Conservation (phyloP, 2,329 filamentous ascomycete genomes). For the Lecanosticta acicola region DNA sequence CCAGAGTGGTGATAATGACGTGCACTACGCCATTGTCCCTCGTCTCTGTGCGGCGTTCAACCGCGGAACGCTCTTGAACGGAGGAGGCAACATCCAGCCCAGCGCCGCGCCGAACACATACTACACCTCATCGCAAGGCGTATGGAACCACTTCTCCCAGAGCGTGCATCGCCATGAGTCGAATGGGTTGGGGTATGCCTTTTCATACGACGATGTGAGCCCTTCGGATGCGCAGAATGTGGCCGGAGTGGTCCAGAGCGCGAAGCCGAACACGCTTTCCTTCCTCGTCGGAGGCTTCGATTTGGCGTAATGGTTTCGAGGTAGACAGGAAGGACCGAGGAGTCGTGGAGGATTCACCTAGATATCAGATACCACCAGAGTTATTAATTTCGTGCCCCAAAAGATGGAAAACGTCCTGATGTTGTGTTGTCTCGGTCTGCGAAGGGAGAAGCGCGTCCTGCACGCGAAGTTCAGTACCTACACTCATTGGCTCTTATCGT, state of each 20-base stretch:
- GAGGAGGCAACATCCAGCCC: slow-evolving; percentile 47
- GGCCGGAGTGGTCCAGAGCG: slow-evolving; percentile 44
- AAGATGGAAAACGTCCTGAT: no score
- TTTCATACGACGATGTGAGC: slow-evolving; percentile 62
- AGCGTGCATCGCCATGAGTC: slow-evolving; percentile 56
- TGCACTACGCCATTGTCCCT: slow-evolving; percentile 58
- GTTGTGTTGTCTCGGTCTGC: no score
- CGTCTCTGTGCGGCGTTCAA: slow-evolving; percentile 74
- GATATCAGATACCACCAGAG: no score
- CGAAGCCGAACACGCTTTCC: slow-evolving; percentile 39
- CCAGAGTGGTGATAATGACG: slow-evolving; percentile 34
- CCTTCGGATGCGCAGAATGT: slow-evolving; percentile 40
- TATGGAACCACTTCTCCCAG: slow-evolving; percentile 50
- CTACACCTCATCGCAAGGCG: slow-evolving; percentile 43
- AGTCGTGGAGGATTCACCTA: no score
- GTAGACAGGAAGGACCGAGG: no score
- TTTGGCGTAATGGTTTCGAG: not conserved
- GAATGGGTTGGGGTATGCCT: slow-evolving; percentile 60
- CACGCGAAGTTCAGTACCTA: no score
- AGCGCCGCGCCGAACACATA: slow-evolving; percentile 38
- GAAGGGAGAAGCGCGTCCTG: no score
- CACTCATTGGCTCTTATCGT: no score
- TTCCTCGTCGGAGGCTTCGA: slow-evolving; percentile 44
- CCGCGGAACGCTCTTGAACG: slow-evolving; percentile 58
- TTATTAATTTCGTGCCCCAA: no score